These are phyloP conservation scores for Kalmusia sp. DNA, from an alignment of 2,329 filamentous ascomycete genomes.

Conservation along the genomic window DNA sequence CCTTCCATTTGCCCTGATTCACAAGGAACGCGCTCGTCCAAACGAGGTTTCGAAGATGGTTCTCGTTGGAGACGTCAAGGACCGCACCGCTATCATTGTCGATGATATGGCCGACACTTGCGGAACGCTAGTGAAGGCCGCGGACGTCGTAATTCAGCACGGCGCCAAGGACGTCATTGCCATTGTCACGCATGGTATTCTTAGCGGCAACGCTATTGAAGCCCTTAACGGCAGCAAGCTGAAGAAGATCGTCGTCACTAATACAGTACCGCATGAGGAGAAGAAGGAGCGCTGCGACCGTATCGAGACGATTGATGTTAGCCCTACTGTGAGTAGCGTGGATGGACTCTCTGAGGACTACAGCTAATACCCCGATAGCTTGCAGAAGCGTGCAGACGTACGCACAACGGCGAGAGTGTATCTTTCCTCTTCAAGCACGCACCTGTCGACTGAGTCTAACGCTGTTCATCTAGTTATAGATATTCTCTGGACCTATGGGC, in stretches of 20 bases:
- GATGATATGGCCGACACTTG: conserved; percentile 99
- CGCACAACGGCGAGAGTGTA: conserved; percentile 75
- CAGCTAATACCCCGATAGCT: conserved; percentile 50
- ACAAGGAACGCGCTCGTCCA: conserved; percentile 91
- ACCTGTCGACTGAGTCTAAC: conserved; percentile 54
- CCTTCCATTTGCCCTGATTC: conserved; percentile 89
- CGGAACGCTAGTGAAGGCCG: conserved; percentile 86
- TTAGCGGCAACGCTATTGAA: conserved; percentile 87
- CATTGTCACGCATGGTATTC: conserved; percentile 92
- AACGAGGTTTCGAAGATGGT: conserved; percentile 94
- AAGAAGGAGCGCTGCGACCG: conserved; percentile 80
- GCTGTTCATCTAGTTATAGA: conserved; percentile 12
- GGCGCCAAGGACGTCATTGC: conserved; percentile 89
- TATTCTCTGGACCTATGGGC: neutral
- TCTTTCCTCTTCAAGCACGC: conserved; percentile 75
- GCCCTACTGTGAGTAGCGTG: conserved; percentile 66
- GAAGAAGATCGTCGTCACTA: conserved; percentile 84
- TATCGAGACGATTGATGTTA: conserved; percentile 91
- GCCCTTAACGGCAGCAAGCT: conserved; percentile 81
- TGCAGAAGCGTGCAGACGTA: conserved; percentile 73
- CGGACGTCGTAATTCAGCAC: conserved; percentile 84
- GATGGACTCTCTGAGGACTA: conserved; percentile 3
- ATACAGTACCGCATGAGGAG: conserved; percentile 82
- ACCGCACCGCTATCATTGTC: conserved; percentile 93
- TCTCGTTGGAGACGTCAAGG: conserved; percentile 90